A percentile compares a stretch with the other conserved stretches of the same genome.
Conservation (phyloP, 257 asterid genomes). For the Nicotiana tabacum region DNA sequence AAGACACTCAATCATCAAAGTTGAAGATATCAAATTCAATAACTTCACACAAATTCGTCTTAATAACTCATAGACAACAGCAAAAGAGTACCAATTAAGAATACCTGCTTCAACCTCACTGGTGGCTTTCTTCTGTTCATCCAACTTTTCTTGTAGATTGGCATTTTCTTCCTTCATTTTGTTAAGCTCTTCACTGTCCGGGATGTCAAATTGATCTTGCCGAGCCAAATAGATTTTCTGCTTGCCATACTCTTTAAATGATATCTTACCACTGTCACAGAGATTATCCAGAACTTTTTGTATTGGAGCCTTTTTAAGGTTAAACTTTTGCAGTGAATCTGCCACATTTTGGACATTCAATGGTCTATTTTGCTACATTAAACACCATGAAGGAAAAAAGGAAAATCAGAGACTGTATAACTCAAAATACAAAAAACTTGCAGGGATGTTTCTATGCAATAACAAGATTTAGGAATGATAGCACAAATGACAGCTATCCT, state of each 20-base stretch:
- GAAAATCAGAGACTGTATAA: background rate
- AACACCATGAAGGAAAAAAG: background rate
- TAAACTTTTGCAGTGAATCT: conserved; percentile 51
- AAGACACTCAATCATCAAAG: background rate
- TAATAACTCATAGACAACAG: background rate
- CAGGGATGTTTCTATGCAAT: background rate
- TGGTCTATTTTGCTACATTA: conserved; percentile 51
- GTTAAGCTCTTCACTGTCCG: conserved; percentile 74
- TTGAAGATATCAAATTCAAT: background rate
- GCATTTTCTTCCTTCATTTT: conserved; percentile 75
- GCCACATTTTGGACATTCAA: conserved; percentile 52
- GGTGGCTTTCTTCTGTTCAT: conserved; percentile 51
- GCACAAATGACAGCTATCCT: background rate
- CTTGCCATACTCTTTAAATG: conserved; percentile 89
- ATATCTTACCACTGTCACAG: conserved; percentile 44
- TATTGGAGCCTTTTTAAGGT: conserved; percentile 48
- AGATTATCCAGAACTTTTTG: conserved; percentile 53
- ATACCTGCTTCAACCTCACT: conserved; percentile 75
- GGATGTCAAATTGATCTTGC: conserved; percentile 95
- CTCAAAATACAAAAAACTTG: background rate
- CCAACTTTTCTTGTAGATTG: conserved; percentile 59
- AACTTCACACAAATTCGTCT: background rate
- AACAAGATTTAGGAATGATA: background rate
- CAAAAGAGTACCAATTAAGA: background rate
- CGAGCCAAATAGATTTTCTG: conserved; percentile 89